phyloP scores from a whole-genome alignment of 208 protist species.

The Acanthamoeba castellanii region DNA sequence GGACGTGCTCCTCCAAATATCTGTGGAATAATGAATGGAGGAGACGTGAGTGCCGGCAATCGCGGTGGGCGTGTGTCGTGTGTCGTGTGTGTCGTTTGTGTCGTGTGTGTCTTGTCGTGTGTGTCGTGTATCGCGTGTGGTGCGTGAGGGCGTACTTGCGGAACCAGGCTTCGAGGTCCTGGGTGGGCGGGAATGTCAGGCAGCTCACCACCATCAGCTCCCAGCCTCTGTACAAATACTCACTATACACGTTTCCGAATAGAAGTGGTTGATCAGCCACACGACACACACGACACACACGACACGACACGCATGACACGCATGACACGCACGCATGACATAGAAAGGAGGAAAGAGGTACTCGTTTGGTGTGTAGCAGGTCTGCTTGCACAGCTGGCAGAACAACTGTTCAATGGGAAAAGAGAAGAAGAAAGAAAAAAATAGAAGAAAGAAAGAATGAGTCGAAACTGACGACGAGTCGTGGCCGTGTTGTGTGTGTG shows the following conservation, averaged over 20 bases:
- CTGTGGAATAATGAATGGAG: not conserved
- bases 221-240: slow-evolving; percentile 67
- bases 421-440: too few relatives aligned
- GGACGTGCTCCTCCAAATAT: slow-evolving; percentile 48
- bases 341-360: not conserved
- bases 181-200: slow-evolving; percentile 65
- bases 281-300: not conserved
- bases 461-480: not conserved
- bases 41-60: too few relatives aligned
- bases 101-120: not conserved
- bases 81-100: not conserved
- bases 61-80: not conserved
- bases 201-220: slow-evolving; percentile 60
- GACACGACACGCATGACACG: not conserved
- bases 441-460: too few relatives aligned
- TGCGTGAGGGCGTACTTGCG: not conserved
- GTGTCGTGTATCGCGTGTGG: too few relatives aligned
- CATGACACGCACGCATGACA: not conserved
- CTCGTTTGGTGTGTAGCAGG: slow-evolving; percentile 54
- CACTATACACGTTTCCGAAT: too few relatives aligned
- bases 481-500: not conserved
- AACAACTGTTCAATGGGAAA: not conserved
- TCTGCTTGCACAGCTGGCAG: slow-evolving; percentile 74
- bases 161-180: slow-evolving; percentile 56
- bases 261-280: too few relatives aligned